A percentile compares a stretch with the other conserved stretches of the same genome.
These are phyloP conservation scores for Chlamydomonas asymmetrica DNA, from an alignment of 139 green algal genomes.

Conservation along the genomic window DNA sequence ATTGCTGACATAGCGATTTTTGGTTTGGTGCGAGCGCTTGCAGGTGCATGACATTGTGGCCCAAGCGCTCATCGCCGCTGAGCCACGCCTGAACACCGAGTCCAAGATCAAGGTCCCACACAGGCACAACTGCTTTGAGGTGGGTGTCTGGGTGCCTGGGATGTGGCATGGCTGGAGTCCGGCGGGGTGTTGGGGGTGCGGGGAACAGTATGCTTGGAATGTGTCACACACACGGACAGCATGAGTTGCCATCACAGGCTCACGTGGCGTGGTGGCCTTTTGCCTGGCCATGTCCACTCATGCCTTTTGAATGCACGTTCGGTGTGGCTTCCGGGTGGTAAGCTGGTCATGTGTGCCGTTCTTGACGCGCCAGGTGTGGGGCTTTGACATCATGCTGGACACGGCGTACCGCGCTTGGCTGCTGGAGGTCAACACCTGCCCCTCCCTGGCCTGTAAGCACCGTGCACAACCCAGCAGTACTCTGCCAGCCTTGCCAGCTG, in stretches of 20 bases:
- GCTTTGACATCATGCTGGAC: constrained; percentile 71
- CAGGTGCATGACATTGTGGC: constrained; percentile 56
- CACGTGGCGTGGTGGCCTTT: no score
- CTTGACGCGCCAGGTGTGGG: constrained; percentile 47
- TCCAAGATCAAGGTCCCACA: constrained; percentile 61
- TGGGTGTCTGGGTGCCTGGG: not conserved
- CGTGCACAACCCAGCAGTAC: constrained; percentile 48
- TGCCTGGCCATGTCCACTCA: no score
- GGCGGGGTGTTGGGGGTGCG: no score
- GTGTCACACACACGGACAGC: no score
- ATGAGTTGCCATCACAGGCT: no score
- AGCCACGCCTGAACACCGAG: constrained; percentile 61
- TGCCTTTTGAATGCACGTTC: no score
- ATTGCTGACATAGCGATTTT: no score
- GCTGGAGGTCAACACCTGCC: constrained; percentile 67
- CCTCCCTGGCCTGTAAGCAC: constrained; percentile 44
- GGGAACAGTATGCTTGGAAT: no score
- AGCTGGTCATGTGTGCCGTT: no score
- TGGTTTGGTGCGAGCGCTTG: no score
- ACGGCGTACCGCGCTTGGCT: constrained; percentile 50
- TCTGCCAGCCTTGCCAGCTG: not conserved
- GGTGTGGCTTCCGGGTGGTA: no score
- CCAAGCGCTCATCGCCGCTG: constrained; percentile 51
- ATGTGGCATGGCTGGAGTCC: no score
- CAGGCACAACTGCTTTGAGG: constrained; percentile 64